Evolutionary conservation across 1,139 yeast species (phyloP), one percentile per base, ranked within the genome.

Genomic region (Chernovozyma aurita): DNA sequence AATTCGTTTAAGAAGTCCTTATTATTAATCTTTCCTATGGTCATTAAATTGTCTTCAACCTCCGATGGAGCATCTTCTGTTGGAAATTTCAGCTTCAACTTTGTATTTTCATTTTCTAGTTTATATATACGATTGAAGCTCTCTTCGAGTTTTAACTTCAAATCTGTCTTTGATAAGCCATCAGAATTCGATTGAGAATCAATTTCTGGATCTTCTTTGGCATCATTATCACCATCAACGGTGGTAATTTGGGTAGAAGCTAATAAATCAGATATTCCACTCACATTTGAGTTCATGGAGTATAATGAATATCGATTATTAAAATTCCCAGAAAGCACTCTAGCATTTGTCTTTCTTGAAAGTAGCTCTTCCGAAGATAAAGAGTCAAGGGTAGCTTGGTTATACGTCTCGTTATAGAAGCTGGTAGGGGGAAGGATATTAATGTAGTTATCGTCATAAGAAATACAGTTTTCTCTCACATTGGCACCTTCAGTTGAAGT

Each of bases 241-340:
- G 66, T 57, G 1, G 72, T 66, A 15, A 60, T 48, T 33, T 63
- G 66, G 3, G 71, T 64, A 3, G 71, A 61, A 16, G 61, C 58
- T 7, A 66, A 54, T 34, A 66, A 48, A 35, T 69, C 75, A 4
- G 72, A 59, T 25, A 69, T 38, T 1, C 73, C 73, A 34, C 73
- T 65, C 12, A 69, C 47, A 42, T 68, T 69, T 11, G 73, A 68
- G 39, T 55, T 62, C 40, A 64, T 52, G 12, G 74, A 68, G 38
- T 64, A 66, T 31, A 67, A 44, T 0, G 73, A 67, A 40, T 58
- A 67, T 31, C 74, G 50, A 40, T 57, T 55, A 13, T 53, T 40
- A 25, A 33, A 33, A n/a, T 50, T 49, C 11, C 53, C 43, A n/a
- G 43, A 34, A 15, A 37, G 42, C 37, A 26, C 34, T 38, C 4